These are phyloP conservation scores for Aleurites moluccanus DNA, from an alignment of 441 rosid genomes.

Conservation along the genomic window DNA sequence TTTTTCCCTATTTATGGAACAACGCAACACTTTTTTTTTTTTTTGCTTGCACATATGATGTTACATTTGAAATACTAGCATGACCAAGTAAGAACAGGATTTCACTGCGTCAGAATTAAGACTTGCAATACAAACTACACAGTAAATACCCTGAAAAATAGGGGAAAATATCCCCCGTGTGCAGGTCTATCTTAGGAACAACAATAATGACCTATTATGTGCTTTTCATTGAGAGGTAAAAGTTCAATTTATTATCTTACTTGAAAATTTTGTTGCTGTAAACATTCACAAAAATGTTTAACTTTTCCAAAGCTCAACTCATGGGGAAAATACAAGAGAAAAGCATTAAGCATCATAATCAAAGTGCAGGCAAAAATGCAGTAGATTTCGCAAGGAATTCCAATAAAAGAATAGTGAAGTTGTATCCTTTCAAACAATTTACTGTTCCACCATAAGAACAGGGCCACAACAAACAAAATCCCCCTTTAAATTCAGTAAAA, in stretches of 20 bases:
- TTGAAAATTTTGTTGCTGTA: not conserved
- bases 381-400: not conserved
- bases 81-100: not conserved
- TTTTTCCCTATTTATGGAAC: not conserved
- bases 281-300: not conserved
- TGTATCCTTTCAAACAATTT: not conserved
- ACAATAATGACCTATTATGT: not conserved
- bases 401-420: not conserved
- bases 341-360: conserved; percentile 1
- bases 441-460: not conserved
- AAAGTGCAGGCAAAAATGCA: not conserved
- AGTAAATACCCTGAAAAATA: not conserved
- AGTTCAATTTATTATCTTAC: not conserved
- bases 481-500: not conserved
- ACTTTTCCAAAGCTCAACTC: not conserved
- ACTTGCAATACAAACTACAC: not conserved
- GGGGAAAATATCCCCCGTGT: not conserved
- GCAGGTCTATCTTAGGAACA: not conserved
- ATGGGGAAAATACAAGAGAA: not conserved
- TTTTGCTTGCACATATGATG: not conserved
- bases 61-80: not conserved
- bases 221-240: not conserved
- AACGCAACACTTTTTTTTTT: not conserved
- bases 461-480: not conserved
- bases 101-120: not conserved